Base-by-base conservation (phyloP, 768 basidiomycete species). In the Mycena albidolilacea region DNA sequence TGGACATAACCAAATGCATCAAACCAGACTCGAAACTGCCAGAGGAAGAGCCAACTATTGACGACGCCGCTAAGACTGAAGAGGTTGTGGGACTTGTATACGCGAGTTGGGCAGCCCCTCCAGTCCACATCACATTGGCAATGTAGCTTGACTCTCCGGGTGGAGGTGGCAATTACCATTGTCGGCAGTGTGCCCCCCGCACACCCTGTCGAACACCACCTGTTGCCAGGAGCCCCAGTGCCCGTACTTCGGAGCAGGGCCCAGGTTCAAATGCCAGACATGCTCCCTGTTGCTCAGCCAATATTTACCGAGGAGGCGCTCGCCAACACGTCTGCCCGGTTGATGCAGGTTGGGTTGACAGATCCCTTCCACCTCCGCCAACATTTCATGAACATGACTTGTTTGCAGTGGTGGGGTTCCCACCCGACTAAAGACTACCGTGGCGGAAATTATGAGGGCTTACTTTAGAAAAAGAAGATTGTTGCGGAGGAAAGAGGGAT, bases 381-480 rank as follows among this genome's bases (percentile, higher is more conserved):
- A 15, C 17, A 11, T 14, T 21, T 43, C 61, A 8, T 9, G n/a
- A 63, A 58, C 38, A 44, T 3, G 6, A 43, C 9, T 8, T 17
- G 37, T 1, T 5, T n/a, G 5, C 8, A 0, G 8, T 1, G 35
- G 23, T 5, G 35, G 8, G 2, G 11, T 38, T 55, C 67, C 7
- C 63, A 73, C 17, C 72, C 67, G 17, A 7, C 63, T 11, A 14
- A 17, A 10, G 3, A 41, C 6, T 73, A 73, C 50, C 23, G 23
- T 10, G 8, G 11, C 6, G 64, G 65, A 0, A 48, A 46, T 30
- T 73, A 58, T 23, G 67, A 63, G 7, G 72, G 72, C 5, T 21
- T 73, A 57, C 58, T 73, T n/a, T 73, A 67, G 72, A 73, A 60
- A 23, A 23, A 23, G 72, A 73, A 73, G 57, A 5, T 59, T 3